Evolutionary conservation across 1,139 yeast genomes (phyloP).

Genomic region (Wickerhamiella infanticola): DNA sequence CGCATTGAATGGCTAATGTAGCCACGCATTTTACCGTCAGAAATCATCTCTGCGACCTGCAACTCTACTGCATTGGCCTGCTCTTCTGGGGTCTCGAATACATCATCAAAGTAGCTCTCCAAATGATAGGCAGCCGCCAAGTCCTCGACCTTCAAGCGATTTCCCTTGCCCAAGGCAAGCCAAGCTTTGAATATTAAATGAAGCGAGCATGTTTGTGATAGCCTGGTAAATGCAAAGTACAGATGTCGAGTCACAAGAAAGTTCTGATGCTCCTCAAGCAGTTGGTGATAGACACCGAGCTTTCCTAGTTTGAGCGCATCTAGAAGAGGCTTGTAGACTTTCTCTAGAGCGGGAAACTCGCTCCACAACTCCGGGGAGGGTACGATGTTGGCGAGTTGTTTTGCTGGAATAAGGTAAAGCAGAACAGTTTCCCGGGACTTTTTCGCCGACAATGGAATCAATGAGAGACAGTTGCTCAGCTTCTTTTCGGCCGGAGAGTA

Average conservation of each 20-base stretch:
- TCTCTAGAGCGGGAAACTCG: conserved; percentile 30
- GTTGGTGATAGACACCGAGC: conserved; percentile 32
- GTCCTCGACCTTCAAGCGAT: conserved; percentile 34
- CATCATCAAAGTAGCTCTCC: conserved; percentile 10
- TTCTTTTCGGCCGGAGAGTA: conserved; percentile 35
- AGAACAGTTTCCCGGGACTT: conserved; percentile 27
- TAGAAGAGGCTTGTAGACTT: conserved; percentile 37
- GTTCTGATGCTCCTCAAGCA: conserved; percentile 32
- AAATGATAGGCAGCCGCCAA: conserved; percentile 34
- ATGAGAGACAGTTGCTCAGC: conserved; percentile 34
- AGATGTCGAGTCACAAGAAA: conserved; percentile 45
- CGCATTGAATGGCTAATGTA: conserved; percentile 64
- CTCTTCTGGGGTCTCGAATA: conserved; percentile 3
- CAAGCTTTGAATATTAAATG: conserved; percentile 39
- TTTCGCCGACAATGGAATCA: conserved; percentile 19
- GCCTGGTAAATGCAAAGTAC: conserved; percentile 43
- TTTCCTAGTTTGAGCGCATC: conserved; percentile 41
- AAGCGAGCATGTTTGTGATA: conserved; percentile 38
- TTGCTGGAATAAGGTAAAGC: conserved; percentile 25
- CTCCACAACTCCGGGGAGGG: conserved; percentile 32
- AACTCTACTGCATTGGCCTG: conserved; percentile 45
- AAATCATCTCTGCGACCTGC: conserved; percentile 50
- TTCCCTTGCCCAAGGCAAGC: conserved; percentile 22
- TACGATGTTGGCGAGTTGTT: conserved; percentile 17
- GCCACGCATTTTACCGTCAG: conserved; percentile 54